Evolutionary conservation across 2,329 filamentous ascomycete species (phyloP).

Genomic region (Lachnellula arida): DNA sequence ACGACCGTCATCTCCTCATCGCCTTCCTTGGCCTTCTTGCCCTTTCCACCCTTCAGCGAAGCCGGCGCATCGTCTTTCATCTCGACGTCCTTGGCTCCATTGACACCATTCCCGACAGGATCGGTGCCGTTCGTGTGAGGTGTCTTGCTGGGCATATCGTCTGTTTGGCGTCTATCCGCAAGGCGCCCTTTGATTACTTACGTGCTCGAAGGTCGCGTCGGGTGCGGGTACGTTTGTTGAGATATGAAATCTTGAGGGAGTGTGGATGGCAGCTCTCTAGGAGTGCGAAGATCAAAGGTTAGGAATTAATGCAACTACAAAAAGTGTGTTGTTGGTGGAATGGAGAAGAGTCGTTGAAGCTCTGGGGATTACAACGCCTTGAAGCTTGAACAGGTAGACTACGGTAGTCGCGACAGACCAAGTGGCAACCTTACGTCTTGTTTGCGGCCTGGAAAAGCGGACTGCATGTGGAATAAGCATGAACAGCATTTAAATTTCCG

Average conservation of each 20-base stretch:
- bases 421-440: too few species aligned
- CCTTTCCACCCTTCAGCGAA: conserved; percentile 56
- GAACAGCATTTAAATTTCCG: too few species aligned
- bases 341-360: background rate
- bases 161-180: conserved; percentile 15
- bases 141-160: conserved; percentile 65
- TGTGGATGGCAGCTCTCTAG: conserved; percentile 2
- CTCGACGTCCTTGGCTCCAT: conserved; percentile 64
- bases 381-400: background rate
- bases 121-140: conserved; percentile 63
- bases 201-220: conserved; percentile 23
- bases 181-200: conserved; percentile 24
- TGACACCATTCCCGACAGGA: conserved; percentile 62
- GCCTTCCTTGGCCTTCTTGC: conserved; percentile 63
- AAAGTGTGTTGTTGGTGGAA: background rate
- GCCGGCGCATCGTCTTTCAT: conserved; percentile 61
- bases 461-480: too few species aligned
- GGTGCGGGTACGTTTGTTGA: background rate
- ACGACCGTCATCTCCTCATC: conserved; percentile 80
- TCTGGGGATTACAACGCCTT: background rate
- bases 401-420: background rate
- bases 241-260: background rate
- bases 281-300: conserved; percentile 5
- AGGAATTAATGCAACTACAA: background rate
- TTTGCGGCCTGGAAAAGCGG: too few species aligned